A percentile compares a stretch with the other conserved stretches of the same genome.
Conservation (phyloP, 805 yeast species). For the Candida pseudofarinosa region DNA sequence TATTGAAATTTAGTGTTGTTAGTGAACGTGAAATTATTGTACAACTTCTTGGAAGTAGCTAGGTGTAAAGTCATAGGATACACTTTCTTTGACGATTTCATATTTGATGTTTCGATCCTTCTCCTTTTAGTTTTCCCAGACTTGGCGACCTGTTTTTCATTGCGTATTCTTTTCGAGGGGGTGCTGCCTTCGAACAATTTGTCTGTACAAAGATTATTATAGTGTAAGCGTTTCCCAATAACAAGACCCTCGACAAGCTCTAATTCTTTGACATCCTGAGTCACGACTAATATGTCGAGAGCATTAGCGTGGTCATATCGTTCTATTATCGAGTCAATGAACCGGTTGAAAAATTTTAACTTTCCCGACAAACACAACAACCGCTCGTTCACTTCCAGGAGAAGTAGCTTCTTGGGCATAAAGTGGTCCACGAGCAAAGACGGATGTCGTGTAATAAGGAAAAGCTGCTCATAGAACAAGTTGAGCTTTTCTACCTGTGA, state of each 20-base stretch:
- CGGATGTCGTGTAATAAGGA: slow-evolving; percentile 60
- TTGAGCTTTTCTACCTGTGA: slow-evolving; percentile 31
- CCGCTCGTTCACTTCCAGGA: slow-evolving; percentile 60
- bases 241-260: slow-evolving; percentile 76
- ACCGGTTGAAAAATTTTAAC: slow-evolving; percentile 48
- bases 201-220: slow-evolving; percentile 64
- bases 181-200: slow-evolving; percentile 45
- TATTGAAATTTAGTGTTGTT: slow-evolving; percentile 20
- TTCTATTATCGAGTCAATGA: slow-evolving; percentile 36
- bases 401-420: slow-evolving; percentile 63
- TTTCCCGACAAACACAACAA: slow-evolving; percentile 56
- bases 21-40: slow-evolving; percentile 25
- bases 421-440: slow-evolving; percentile 72
- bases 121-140: neutral
- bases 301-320: slow-evolving; percentile 10
- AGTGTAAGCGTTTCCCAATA: slow-evolving; percentile 65
- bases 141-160: slow-evolving; percentile 1
- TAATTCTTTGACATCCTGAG: slow-evolving; percentile 61
- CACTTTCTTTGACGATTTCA: slow-evolving; percentile 1
- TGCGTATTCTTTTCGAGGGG: slow-evolving; percentile 7
- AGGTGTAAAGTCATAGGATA: slow-evolving; percentile 18
- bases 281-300: slow-evolving; percentile 41
- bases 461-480: slow-evolving; percentile 42
- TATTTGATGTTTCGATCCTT: neutral
- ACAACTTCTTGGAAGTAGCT: slow-evolving; percentile 30